Percentiles rank a stretch among this genome's conserved stretches.
These are phyloP conservation scores for Cadophora luteo-olivacea DNA, from an alignment of 2,329 filamentous ascomycete genomes.

Conservation along the genomic window DNA sequence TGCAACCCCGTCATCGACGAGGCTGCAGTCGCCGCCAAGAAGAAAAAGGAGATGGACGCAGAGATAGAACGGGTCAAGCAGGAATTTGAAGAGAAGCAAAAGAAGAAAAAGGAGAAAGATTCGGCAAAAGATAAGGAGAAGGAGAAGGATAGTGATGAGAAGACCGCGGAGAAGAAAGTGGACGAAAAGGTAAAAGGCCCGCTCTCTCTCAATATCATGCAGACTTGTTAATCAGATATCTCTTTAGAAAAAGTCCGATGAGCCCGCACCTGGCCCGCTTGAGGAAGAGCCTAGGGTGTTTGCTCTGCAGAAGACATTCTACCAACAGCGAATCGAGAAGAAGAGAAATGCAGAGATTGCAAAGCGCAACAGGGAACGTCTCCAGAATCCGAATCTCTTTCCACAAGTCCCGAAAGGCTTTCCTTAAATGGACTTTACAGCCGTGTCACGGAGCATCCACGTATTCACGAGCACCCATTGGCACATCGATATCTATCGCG, in stretches of 20 bases:
- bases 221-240: slow-evolving; percentile 22
- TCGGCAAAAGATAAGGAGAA: slow-evolving; percentile 65
- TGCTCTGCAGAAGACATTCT: slow-evolving; percentile 85
- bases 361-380: slow-evolving; percentile 79
- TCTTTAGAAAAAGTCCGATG: slow-evolving; percentile 39
- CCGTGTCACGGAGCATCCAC: background rate
- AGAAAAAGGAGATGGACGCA: slow-evolving; percentile 68
- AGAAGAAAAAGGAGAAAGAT: slow-evolving; percentile 70
- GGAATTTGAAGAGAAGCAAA: slow-evolving; percentile 81
- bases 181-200: slow-evolving; percentile 46
- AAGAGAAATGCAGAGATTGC: slow-evolving; percentile 80
- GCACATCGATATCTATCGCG: background rate
- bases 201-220: background rate
- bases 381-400: slow-evolving; percentile 81
- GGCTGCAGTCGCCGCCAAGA: slow-evolving; percentile 63
- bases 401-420: slow-evolving; percentile 79
- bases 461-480: background rate
- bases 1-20: slow-evolving; percentile 77
- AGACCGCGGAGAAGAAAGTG: slow-evolving; percentile 51
- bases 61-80: slow-evolving; percentile 69
- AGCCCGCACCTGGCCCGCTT: slow-evolving; percentile 19
- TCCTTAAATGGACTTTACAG: slow-evolving; percentile 44
- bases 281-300: slow-evolving; percentile 83
- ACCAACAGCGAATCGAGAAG: slow-evolving; percentile 81
- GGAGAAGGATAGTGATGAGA: slow-evolving; percentile 48